Evolutionary conservation across 192 early-diverging fungal species (phyloP), one percentile per base, ranked within the genome.

Genomic region (Coemansia sp.): DNA sequence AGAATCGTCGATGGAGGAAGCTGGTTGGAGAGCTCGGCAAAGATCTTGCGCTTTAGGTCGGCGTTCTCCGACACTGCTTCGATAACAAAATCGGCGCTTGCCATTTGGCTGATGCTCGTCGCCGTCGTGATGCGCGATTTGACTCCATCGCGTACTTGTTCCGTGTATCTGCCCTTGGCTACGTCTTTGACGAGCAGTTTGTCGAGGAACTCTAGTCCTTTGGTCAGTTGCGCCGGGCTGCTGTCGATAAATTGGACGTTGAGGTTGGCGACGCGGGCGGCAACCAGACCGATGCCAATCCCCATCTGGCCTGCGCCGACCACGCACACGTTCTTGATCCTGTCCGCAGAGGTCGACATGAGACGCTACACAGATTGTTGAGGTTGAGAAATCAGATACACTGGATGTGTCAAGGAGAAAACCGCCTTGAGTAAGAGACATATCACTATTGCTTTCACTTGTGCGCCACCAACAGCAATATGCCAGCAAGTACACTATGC

Each of bases 241-340:
- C 88, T 77, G 79, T 98, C 97, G 73, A 94, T 70, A 23, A 96
- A 66, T 57, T 91, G 81, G 4, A 94, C 92, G 48, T 86, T 86
- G 21, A 91, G 70, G 71, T 92, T 87, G 54, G 95, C 89, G 3
- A 89, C 83, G 43, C 89, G 87, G 17, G 95, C 93, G 24, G 90
- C 86, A 8, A 98, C 97, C 39, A 92, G 86, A 5, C 91, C 94
- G 69, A 98, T 98, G 22, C 92, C 92, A 29, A 90, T 82, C 29
- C 91, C 90, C 96, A 98, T 98, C 77, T 98, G 96, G 8, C 96
- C 96, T 15, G 93, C 90, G 48, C 96, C 96, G 57, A 98, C 85
- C 35, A 98, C 90, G 54, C 94, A 94, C 19, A 93, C 50, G 47
- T 50, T 62, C 60, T 81, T 75, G 69, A 81, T 72, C 9, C 23